A percentile compares a stretch with the other conserved stretches of the same genome.
Conservation (phyloP, 768 basidiomycete species). For the Rhizopogon vinicolor region DNA sequence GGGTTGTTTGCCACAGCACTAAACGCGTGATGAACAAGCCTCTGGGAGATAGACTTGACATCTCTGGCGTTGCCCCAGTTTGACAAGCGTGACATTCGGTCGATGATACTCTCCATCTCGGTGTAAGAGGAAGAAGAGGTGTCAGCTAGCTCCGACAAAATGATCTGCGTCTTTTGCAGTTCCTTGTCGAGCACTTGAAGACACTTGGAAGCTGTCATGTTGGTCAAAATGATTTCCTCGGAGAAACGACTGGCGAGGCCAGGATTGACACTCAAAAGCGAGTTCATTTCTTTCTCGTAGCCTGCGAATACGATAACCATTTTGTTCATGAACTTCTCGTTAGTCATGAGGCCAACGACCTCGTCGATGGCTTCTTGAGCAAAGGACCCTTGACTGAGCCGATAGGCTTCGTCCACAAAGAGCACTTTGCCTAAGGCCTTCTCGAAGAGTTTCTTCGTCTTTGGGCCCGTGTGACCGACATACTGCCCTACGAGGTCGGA, state of each 20-base stretch:
- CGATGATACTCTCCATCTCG: constrained; percentile 35
- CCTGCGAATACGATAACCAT: constrained; percentile 67
- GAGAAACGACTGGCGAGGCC: constrained; percentile 69
- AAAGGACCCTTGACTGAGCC: constrained; percentile 55
- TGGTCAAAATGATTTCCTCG: constrained; percentile 49
- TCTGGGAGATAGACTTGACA: constrained; percentile 47
- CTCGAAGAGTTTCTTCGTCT: constrained; percentile 54
- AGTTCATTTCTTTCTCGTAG: constrained; percentile 65
- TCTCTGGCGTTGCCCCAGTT: constrained; percentile 74
- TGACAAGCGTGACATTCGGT: constrained; percentile 37
- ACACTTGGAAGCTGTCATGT: constrained; percentile 47
- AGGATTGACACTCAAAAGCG: constrained; percentile 51
- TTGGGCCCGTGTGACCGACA: constrained; percentile 70
- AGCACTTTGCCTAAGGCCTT: constrained; percentile 64
- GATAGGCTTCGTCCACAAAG: constrained; percentile 71
- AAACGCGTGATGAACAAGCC: constrained; percentile 41
- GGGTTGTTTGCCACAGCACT: constrained; percentile 13
- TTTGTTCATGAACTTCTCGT: constrained; percentile 51
- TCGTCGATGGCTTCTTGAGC: constrained; percentile 73
- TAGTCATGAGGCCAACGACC: constrained; percentile 57
- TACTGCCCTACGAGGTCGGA: constrained; percentile 67
- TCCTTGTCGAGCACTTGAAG: constrained; percentile 44
- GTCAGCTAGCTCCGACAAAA: constrained; percentile 32
- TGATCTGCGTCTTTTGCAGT: constrained; percentile 40
- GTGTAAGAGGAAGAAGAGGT: constrained; percentile 21